These are phyloP conservation scores for Candida chilensis DNA, from an alignment of 805 yeast species.

Conservation along the genomic window DNA sequence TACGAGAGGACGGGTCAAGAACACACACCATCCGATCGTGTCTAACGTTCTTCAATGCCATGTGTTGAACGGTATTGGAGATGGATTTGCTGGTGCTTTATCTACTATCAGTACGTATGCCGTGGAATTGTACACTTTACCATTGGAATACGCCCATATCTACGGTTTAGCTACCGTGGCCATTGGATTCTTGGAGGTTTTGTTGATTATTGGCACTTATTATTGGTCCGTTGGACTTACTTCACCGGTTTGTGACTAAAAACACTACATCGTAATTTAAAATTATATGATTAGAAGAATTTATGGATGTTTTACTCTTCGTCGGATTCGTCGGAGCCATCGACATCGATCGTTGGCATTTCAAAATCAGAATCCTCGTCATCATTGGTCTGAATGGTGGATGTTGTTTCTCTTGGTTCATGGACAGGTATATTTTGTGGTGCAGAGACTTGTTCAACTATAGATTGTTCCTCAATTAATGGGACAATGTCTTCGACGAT, in stretches of 20 bases:
- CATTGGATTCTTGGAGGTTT: no score
- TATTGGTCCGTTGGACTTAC: no score
- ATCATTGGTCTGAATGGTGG: constrained; percentile 8
- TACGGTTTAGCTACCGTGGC: constrained; percentile 3
- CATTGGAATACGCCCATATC: constrained; percentile 4
- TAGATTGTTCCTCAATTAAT: constrained; percentile 1
- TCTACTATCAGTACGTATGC: constrained; percentile 76
- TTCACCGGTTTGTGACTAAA: no score
- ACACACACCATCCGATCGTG: constrained; percentile 14
- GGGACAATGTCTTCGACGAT: neutral
- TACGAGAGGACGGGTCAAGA: no score
- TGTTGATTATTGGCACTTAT: no score
- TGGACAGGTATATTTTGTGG: neutral
- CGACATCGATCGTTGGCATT: constrained; percentile 34
- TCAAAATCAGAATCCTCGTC: constrained; percentile 38
- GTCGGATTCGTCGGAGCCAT: constrained; percentile 33
- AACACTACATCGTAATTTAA: no score
- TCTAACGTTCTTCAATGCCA: constrained; percentile 31
- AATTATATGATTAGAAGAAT: no score
- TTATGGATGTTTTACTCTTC: constrained; percentile 12
- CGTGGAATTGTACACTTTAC: constrained; percentile 45
- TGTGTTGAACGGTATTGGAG: constrained; percentile 41
- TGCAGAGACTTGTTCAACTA: no score
- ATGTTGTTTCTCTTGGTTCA: neutral
- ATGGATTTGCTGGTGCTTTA: constrained; percentile 65